A percentile compares a stretch with the other conserved stretches of the same genome.
Conservation (phyloP, 2,329 filamentous ascomycete genomes). For the Curvularia spicifera region DNA sequence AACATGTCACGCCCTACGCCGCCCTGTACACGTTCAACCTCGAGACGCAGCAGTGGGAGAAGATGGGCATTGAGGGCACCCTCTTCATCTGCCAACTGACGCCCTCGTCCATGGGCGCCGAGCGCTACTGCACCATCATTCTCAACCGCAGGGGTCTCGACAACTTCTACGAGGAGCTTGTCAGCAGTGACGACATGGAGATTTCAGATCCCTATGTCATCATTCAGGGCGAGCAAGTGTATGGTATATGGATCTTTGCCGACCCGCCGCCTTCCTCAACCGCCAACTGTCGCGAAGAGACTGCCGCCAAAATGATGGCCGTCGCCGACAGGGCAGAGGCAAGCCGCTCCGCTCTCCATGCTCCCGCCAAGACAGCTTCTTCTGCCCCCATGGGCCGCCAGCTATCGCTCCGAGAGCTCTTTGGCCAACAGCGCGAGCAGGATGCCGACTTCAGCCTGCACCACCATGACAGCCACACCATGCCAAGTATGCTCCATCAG, state of each 20-base stretch:
- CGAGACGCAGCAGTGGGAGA: conserved; percentile 75
- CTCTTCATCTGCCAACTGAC: conserved; percentile 80
- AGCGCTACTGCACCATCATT: conserved; percentile 55
- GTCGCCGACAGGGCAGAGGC: conserved; percentile 60
- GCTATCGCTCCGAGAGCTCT: conserved; percentile 60
- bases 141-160: conserved; percentile 57
- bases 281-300: conserved; percentile 58
- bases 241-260: conserved; percentile 70
- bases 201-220: conserved; percentile 66
- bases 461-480: conserved; percentile 48
- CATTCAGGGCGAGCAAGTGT: conserved; percentile 58
- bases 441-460: conserved; percentile 60
- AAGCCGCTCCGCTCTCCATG: conserved; percentile 54
- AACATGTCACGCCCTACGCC: conserved; percentile 82
- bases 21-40: conserved; percentile 83
- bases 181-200: conserved; percentile 53
- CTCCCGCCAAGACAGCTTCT: conserved; percentile 34
- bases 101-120: conserved; percentile 43
- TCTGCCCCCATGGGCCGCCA: conserved; percentile 60
- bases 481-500: conserved; percentile 47
- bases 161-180: conserved; percentile 55
- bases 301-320: conserved; percentile 61
- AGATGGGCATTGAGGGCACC: conserved; percentile 82
- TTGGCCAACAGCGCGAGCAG: conserved; percentile 61
- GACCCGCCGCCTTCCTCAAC: conserved; percentile 64